These are phyloP conservation scores for Lipomyces yamadae DNA, from an alignment of 805 yeast genomes.

Conservation along the genomic window DNA sequence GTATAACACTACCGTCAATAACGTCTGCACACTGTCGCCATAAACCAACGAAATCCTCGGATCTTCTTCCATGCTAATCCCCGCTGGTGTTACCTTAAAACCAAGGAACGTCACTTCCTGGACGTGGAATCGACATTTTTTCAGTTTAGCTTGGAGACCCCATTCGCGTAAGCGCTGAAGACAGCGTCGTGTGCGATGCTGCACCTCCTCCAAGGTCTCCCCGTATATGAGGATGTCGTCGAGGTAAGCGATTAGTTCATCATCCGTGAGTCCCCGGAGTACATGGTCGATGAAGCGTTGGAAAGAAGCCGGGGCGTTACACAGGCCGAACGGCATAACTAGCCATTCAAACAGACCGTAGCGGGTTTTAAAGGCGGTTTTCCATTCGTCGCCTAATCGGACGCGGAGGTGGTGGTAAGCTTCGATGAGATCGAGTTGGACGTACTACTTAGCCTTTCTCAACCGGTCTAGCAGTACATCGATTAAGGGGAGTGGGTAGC, in stretches of 20 bases:
- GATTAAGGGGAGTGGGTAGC: conserved; percentile 1
- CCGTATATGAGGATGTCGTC: conserved; percentile 15
- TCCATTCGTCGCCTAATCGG: neutral
- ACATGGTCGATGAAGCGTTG: conserved; percentile 9
- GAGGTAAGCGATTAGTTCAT: conserved; percentile 3
- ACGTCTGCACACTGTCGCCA: too few species aligned
- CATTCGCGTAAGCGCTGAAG: neutral
- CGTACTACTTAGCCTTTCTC: neutral
- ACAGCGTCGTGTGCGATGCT: neutral
- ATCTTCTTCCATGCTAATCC: too few species aligned
- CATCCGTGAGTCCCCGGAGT: neutral
- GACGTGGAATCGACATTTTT: neutral
- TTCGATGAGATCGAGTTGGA: neutral
- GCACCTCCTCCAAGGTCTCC: neutral
- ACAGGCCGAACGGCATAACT: conserved; percentile 20
- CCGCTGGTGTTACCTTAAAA: too few species aligned
- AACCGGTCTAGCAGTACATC: neutral
- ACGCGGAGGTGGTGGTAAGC: conserved; percentile 12
- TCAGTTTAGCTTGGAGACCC: neutral
- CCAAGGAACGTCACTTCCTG: neutral
- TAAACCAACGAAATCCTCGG: too few species aligned
- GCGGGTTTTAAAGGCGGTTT: conserved; percentile 13
- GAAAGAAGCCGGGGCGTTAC: conserved; percentile 21
- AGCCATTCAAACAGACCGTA: conserved; percentile 16
- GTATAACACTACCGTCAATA: too few species aligned